These are phyloP conservation scores for Colletotrichum truncatum DNA, from an alignment of 2,329 filamentous ascomycete genomes.

Conservation along the genomic window DNA sequence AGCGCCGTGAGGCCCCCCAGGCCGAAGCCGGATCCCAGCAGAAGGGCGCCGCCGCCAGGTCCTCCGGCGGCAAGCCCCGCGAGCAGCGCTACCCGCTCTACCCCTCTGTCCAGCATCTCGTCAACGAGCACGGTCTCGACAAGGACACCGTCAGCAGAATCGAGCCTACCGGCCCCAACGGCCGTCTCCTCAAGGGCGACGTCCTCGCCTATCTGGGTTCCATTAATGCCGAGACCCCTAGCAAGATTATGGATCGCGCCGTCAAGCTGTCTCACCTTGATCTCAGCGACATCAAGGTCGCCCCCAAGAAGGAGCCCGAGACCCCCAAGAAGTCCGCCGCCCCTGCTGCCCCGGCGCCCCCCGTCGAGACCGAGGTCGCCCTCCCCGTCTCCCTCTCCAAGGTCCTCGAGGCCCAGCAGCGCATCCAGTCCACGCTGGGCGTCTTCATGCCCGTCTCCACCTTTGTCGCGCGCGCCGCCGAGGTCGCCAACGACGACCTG, in stretches of 20 bases:
- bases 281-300: slow-evolving; percentile 93
- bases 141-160: slow-evolving; percentile 83
- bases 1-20: slow-evolving; percentile 26
- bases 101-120: slow-evolving; percentile 84
- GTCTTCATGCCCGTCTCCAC: slow-evolving; percentile 85
- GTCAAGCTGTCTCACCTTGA: slow-evolving; percentile 85
- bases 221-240: slow-evolving; percentile 77
- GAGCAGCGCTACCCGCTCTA: slow-evolving; percentile 78
- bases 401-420: slow-evolving; percentile 82
- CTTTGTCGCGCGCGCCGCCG: slow-evolving; percentile 85
- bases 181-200: slow-evolving; percentile 93
- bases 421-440: slow-evolving; percentile 80
- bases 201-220: slow-evolving; percentile 88
- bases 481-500: slow-evolving; percentile 88
- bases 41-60: slow-evolving; percentile 44
- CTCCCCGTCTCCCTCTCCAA: slow-evolving; percentile 81
- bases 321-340: slow-evolving; percentile 31
- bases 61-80: slow-evolving; percentile 57
- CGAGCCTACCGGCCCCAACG: slow-evolving; percentile 85
- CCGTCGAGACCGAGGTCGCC: slow-evolving; percentile 67
- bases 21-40: slow-evolving; percentile 36
- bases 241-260: slow-evolving; percentile 75
- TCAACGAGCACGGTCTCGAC: slow-evolving; percentile 81
- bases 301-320: slow-evolving; percentile 56
- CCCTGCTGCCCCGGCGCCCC: slow-evolving; percentile 46